These are phyloP conservation scores for Trifolium fragiferum DNA, from an alignment of 306 rosid genomes.

Conservation along the genomic window DNA sequence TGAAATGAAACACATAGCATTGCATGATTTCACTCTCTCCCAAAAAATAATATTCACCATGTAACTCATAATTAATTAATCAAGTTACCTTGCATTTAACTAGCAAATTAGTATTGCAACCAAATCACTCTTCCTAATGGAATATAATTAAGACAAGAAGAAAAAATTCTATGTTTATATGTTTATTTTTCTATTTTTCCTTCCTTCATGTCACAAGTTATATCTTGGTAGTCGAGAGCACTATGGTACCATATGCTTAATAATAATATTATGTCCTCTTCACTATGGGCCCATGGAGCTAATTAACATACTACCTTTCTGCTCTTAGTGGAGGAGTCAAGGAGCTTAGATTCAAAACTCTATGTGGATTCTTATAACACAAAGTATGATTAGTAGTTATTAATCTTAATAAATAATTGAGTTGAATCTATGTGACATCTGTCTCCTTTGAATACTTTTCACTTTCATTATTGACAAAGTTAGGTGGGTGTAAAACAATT, in stretches of 20 bases:
- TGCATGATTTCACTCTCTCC: constrained; percentile 13
- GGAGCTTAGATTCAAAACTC: constrained; percentile 56
- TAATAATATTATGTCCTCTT: constrained; percentile 36
- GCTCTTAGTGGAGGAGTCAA: constrained; percentile 84
- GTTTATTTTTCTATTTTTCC: neutral
- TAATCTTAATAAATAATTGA: constrained; percentile 34
- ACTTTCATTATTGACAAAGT: constrained; percentile 6
- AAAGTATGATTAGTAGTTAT: constrained; percentile 33
- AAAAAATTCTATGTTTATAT: neutral
- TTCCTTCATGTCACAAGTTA: neutral
- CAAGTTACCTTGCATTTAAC: neutral
- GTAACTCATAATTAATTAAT: neutral
- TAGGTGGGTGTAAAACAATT: constrained; percentile 42
- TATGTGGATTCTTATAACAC: constrained; percentile 54
- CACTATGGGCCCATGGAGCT: constrained; percentile 58
- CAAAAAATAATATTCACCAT: neutral
- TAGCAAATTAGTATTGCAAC: neutral
- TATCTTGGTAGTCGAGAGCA: constrained; percentile 45
- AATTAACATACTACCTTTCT: constrained; percentile 44
- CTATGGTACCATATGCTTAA: constrained; percentile 45
- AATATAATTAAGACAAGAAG: constrained; percentile 14
- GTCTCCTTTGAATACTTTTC: constrained; percentile 39
- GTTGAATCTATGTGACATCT: constrained; percentile 41
- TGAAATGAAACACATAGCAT: constrained; percentile 20
- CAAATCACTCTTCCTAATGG: neutral